Evolutionary conservation across 2,329 filamentous ascomycete species (phyloP), one percentile per base, ranked within the genome.

Genomic region (Fusarium gaditjirri): DNA sequence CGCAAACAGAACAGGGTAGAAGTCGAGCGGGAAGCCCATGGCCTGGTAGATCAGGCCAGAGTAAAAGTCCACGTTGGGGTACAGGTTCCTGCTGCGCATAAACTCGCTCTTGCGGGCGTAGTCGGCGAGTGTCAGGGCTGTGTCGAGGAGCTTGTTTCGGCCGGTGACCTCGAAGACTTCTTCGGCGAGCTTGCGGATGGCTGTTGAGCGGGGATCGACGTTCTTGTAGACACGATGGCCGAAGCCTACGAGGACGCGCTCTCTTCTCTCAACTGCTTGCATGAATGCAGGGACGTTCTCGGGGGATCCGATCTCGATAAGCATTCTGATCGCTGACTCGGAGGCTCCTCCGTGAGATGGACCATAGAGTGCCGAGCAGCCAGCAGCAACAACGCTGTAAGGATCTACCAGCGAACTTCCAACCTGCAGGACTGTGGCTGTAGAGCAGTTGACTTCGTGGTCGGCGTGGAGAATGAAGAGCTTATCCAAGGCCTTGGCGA

Each of bases 321-420:
- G 80, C 81, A 86, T 86, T 52, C 85, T 84, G 74, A 89, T 88
- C 0, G 87, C 88, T 27, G 85, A 84, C 70, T 90, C 88, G 1
- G 86, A 87, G 6, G 88, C 88, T n/a, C 88, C 88, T 61, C 87
- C 88, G 77, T 90, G 88, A 1, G 88, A 86, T 1, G 87, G 87
- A 0, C 88, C 88, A 71, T 88, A 88, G 5, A 86, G 82, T 0
- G 86, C 86, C 1, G 87, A 83, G n/a, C 85, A 84, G 9, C 86
- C 82, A 0, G 87, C 85, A 2, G 86, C 80, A 17, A 89, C 85
- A 23, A 87, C 82, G 70, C 84, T 87, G 66, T 82, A 89, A 0
- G 88, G 87, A 72, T 90, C 88, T 0, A 89, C 85, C 16, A 90
- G 78, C 0, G 86, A 86, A 61, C 85, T 87, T 12, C 88, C 87